Evolutionary conservation across 129 eudicot species (phyloP), one percentile per base, ranked within the genome.

Genomic region (sunflower (Helianthus annuus)): DNA sequence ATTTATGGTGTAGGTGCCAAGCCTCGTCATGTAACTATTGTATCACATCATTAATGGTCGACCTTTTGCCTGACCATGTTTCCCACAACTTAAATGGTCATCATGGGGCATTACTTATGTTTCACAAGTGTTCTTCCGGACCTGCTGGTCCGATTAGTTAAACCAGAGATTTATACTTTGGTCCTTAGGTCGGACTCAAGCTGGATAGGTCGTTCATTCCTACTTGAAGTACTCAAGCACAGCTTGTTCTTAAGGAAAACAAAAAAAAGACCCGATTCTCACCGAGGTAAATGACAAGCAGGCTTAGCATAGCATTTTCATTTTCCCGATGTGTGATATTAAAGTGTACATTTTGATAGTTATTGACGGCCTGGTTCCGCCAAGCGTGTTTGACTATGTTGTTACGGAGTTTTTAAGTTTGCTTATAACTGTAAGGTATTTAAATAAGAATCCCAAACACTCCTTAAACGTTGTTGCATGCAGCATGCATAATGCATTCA

Each of bases 351-450:
- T 7, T 55, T 55, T 8, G 19, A 19, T 17, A 55, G 61, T 55
- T 17, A 57, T 8, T 5, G 1, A 3, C 36, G 36, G 6, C 34
- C 62, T 56, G 62, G 34, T 56, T 56, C 4, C 32, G 6, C 62
- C 27, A 74, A 68, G 55, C 48, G 80, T 76, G 74, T 58, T 76
- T 44, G 48, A 7, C 66, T 66, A 16, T 17, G 16, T 16, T 40
- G 58, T 42, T 27, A 58, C 15, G 10, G 64, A 4, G 7, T 58
- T 2, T 27, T 58, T 24, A 36, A n/a, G 64, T 58, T 58, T 58
- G 39, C 64, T 55, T 19, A 53, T 55, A 17, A 29, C 61, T 17
- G 4, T 58, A 58, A 11, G 64, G 2, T 58, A 6, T 58, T 58
- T 3, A 10, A 24, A 58, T 10, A 58, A 58, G 40, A 58, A 58